Percentiles rank a stretch among this genome's conserved stretches.
These are phyloP conservation scores for Talaromyces thailandensis DNA, from an alignment of 495 filamentous ascomycete genomes.

Conservation along the genomic window DNA sequence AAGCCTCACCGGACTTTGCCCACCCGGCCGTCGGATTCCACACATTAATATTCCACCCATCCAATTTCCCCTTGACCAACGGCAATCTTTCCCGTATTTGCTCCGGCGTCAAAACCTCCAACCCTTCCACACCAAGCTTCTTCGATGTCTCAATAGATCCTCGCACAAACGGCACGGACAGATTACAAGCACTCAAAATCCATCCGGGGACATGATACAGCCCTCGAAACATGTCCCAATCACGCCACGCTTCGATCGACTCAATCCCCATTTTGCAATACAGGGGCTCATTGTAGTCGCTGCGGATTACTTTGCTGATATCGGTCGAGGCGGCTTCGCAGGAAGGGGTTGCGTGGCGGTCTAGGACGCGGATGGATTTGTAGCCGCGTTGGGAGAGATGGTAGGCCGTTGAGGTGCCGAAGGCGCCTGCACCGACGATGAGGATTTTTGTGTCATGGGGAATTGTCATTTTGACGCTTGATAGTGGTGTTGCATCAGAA, in stretches of 20 bases:
- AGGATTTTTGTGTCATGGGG: conserved; percentile 14
- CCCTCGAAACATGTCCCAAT: conserved; percentile 15
- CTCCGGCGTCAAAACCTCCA: conserved; percentile 13
- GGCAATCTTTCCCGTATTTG: conserved; percentile 14
- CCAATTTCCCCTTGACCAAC: conserved; percentile 16
- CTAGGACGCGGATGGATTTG: conserved; percentile 17
- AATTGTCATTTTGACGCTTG: background rate
- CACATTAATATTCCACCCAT: conserved; percentile 19
- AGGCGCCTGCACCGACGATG: conserved; percentile 30
- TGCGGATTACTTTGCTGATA: conserved; percentile 23
- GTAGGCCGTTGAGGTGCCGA: conserved; percentile 32
- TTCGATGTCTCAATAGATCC: conserved; percentile 16
- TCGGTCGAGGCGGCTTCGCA: conserved; percentile 18
- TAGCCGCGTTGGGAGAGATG: conserved; percentile 23
- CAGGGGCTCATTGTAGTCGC: conserved; percentile 20
- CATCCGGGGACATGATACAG: conserved; percentile 25
- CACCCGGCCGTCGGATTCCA: conserved; percentile 26
- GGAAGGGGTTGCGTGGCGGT: conserved; percentile 23
- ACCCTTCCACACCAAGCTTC: conserved; percentile 11
- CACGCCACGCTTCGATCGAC: conserved; percentile 13
- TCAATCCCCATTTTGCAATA: conserved; percentile 18
- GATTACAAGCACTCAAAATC: conserved; percentile 17
- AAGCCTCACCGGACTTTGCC: conserved; percentile 15
- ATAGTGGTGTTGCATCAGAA: background rate
- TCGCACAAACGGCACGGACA: conserved; percentile 17